Conservation (phyloP, 2,329 filamentous ascomycete species). For the Diaporthe eres region DNA sequence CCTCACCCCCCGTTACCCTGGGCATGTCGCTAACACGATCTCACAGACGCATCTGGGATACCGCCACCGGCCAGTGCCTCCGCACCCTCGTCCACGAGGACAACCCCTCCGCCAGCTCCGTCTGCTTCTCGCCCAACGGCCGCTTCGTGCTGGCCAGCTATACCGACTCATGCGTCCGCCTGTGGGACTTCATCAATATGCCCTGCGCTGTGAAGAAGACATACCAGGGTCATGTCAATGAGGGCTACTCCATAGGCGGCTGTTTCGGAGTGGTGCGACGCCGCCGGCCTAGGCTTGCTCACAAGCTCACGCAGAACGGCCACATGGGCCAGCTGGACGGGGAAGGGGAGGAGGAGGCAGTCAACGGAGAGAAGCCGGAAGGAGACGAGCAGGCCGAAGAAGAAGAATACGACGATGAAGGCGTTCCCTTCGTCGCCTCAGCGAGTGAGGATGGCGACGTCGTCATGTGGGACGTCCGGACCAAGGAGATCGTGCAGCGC, state of each 20-base stretch:
- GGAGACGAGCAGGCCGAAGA: slow-evolving; percentile 42
- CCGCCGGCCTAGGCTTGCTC: slow-evolving; percentile 35
- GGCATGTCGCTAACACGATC: slow-evolving; percentile 1
- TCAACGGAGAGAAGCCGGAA: slow-evolving; percentile 41
- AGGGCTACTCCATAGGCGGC: slow-evolving; percentile 86
- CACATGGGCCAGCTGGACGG: slow-evolving; percentile 37
- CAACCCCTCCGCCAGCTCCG: slow-evolving; percentile 88
- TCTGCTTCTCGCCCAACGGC: slow-evolving; percentile 94
- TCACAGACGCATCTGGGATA: slow-evolving; percentile 89
- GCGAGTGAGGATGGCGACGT: slow-evolving; percentile 91
- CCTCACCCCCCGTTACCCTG: slow-evolving; percentile 1
- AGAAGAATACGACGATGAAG: slow-evolving; percentile 43
- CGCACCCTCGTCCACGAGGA: slow-evolving; percentile 97
- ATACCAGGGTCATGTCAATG: slow-evolving; percentile 92
- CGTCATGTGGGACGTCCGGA: slow-evolving; percentile 90
- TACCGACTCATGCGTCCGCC: slow-evolving; percentile 87
- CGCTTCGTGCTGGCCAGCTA: slow-evolving; percentile 94
- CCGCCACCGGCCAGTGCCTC: slow-evolving; percentile 92
- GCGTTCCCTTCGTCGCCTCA: slow-evolving; percentile 77
- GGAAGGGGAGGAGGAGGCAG: slow-evolving; percentile 43
- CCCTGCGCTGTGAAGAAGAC: slow-evolving; percentile 86
- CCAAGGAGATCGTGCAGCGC: slow-evolving; percentile 84
- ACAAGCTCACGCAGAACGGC: slow-evolving; percentile 28
- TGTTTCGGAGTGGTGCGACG: slow-evolving; percentile 76
- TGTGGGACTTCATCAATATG: slow-evolving; percentile 96